These are phyloP conservation scores for Fomitopsis schrenkii DNA, from an alignment of 1,284 basidiomycete genomes.

Conservation along the genomic window DNA sequence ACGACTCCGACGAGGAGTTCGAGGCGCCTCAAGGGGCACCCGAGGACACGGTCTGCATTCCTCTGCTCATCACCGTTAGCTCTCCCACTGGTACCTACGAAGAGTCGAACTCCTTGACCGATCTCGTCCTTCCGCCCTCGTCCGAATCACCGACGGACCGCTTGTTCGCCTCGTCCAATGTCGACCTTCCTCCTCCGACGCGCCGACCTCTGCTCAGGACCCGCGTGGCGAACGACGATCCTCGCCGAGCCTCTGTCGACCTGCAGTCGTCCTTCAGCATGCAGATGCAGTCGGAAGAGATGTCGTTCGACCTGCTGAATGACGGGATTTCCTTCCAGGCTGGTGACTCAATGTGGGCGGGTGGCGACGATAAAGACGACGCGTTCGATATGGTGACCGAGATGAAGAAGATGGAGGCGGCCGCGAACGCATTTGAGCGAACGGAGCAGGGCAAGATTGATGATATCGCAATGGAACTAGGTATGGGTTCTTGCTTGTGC, in stretches of 20 bases:
- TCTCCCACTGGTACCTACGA: constrained; percentile 13
- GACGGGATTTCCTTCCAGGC: constrained; percentile 54
- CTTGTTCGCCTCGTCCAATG: constrained; percentile 2
- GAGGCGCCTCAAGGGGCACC: not conserved
- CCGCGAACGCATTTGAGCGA: constrained; percentile 8
- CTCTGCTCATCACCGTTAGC: constrained; percentile 19
- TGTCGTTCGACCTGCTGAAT: constrained; percentile 59
- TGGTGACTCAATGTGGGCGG: constrained; percentile 29
- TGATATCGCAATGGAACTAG: not conserved
- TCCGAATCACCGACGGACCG: constrained; percentile 11
- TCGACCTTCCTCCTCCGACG: not conserved
- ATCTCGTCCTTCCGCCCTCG: constrained; percentile 5
- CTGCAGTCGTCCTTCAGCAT: constrained; percentile 54
- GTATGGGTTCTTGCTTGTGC: not conserved
- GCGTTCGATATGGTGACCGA: constrained; percentile 16
- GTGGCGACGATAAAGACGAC: constrained; percentile 19
- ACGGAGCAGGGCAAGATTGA: constrained; percentile 3
- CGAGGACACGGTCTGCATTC: constrained; percentile 7
- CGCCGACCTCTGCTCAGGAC: not conserved
- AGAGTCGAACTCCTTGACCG: constrained; percentile 8
- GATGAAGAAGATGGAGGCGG: constrained; percentile 16
- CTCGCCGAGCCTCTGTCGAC: constrained; percentile 50
- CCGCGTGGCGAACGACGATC: constrained; percentile 22
- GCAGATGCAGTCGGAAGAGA: constrained; percentile 50
- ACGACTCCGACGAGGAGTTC: not conserved